Conservation (phyloP, 257 asterid genomes). For the Ocimum tenuiflorum region DNA sequence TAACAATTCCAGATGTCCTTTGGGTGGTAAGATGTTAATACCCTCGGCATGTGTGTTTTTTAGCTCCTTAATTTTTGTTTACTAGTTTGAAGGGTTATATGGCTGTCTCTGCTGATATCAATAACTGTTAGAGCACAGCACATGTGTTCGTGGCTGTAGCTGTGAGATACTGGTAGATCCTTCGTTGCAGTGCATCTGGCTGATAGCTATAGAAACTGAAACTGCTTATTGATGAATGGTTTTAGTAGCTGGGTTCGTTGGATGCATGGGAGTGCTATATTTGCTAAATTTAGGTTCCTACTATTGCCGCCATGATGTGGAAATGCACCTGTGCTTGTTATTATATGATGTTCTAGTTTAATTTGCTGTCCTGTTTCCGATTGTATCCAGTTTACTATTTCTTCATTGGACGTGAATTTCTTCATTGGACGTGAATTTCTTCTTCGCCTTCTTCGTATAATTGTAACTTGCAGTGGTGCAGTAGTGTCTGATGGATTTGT, state of each 20-base stretch:
- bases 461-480: too few species aligned
- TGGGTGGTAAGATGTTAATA: conserved; percentile 16
- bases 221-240: conserved; percentile 31
- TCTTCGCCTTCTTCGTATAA: too few species aligned
- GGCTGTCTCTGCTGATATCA: conserved; percentile 30
- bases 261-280: too few species aligned
- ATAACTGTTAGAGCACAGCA: conserved; percentile 39
- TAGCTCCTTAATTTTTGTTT: not conserved
- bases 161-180: conserved; percentile 31
- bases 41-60: not conserved
- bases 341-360: too few species aligned
- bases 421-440: too few species aligned
- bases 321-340: too few species aligned
- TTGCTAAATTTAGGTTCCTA: not conserved
- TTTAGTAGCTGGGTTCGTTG: conserved; percentile 40
- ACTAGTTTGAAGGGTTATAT: not conserved
- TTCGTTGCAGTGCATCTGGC: conserved; percentile 25
- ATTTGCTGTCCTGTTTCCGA: too few species aligned
- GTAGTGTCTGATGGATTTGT: too few species aligned
- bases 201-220: conserved; percentile 38
- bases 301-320: too few species aligned
- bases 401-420: too few species aligned
- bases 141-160: conserved; percentile 43
- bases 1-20: conserved; percentile 7
- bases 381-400: too few species aligned